Evolutionary conservation across 192 early-diverging fungal species (phyloP), one percentile per base, ranked within the genome.

Genomic region (Linnemannia elongata): DNA sequence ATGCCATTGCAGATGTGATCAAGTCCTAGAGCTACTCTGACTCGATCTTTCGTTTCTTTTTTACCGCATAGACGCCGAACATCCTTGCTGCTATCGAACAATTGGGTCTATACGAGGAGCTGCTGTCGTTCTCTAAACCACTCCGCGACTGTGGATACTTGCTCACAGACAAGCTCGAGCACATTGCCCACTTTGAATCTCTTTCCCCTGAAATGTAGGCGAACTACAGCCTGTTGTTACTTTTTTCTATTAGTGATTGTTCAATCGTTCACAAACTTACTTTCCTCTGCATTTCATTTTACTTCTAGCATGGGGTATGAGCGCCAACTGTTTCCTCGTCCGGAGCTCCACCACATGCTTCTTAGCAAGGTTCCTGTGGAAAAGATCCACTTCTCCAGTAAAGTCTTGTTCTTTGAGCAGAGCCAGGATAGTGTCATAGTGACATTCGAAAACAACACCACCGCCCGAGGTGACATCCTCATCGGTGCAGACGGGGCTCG

Each of bases 401-500:
- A 81, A 33, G 36, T 81, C 4, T 12, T 24, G 4, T 45, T 60
- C 2, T 22, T 75, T 1, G 17, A 22, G 1, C 79, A 81, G 39
- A 54, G 75, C 45, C 2, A 41, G 4, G 6, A 69, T 1, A 30
- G 66, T 13, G 79, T 81, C 9, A 69, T 36, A 45, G 27, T 69
- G 10, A 54, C 36, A 33, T 81, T 55, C 55, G 57, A 54, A 22
- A 72, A 81, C 33, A 41, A 54, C n/a, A 52, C 72, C 1, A 52
- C 60, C 27, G 3, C 15, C 30, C 60, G 39, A 6, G 79, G 79
- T 8, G 79, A 81, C 33, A 66, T 81, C 17, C 79, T 81, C 27
- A 73, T 81, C 1, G 79, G 72, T 0, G 79, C 79, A 9, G 79
- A 81, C 44, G 79, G 79, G 3, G 79, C 72, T 35, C 60, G 69